Conservation (phyloP, 257 asterid species). For the Capsicum baccatum region DNA sequence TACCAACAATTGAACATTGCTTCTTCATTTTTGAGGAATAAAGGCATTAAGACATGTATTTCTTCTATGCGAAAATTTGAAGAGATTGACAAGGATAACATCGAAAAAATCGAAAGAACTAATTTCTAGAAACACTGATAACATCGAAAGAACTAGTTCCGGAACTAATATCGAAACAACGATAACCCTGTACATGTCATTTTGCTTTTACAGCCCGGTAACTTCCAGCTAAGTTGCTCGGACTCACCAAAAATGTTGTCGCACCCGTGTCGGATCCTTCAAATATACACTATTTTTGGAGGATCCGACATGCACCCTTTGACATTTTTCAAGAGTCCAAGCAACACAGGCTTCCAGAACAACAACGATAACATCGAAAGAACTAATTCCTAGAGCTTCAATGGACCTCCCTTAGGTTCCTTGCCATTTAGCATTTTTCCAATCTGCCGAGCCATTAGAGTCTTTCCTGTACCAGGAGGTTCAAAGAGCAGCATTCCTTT, state of each 20-base stretch:
- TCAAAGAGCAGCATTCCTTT: conserved; percentile 98
- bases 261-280: no score
- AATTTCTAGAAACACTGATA: conserved; percentile 23
- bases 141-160: neutral
- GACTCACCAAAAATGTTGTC: no score
- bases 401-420: conserved; percentile 86
- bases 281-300: no score
- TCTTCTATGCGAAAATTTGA: neutral
- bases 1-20: conserved; percentile 3
- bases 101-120: neutral
- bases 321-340: no score
- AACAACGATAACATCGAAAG: neutral
- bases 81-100: neutral
- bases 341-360: neutral
- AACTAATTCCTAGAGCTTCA: conserved; percentile 18
- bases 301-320: no score
- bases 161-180: no score
- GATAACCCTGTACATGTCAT: no score
- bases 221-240: neutral
- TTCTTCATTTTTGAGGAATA: neutral
- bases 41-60: neutral
- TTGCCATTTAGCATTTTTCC: conserved; percentile 96
- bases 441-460: conserved; percentile 99
- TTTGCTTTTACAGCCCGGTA: no score
- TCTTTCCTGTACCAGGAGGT: conserved; percentile 99